Percentiles rank a stretch among this genome's conserved stretches.
Evolutionary conservation across 805 yeast species (phyloP).

Genomic region (Kodamaea kaohsiungensis): DNA sequence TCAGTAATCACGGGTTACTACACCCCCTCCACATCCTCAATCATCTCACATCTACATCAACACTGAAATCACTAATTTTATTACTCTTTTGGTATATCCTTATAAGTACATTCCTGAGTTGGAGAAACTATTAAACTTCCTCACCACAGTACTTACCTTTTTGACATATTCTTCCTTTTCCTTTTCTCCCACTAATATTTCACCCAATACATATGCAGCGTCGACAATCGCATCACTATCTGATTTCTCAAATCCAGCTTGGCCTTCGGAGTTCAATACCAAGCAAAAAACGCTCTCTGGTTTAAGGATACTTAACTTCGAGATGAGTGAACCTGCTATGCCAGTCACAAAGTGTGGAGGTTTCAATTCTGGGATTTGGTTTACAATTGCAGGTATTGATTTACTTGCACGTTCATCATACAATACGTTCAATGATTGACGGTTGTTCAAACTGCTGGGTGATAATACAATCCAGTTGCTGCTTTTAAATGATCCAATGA

Average conservation of each 20-base stretch:
- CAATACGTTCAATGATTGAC: conserved; percentile 25
- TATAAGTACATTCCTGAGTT: conserved; percentile 27
- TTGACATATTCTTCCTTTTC: conserved; percentile 12
- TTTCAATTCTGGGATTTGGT: conserved; percentile 30
- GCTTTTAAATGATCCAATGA: conserved; percentile 10
- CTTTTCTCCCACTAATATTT: conserved; percentile 1
- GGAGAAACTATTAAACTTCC: conserved; percentile 24
- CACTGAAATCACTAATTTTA: no score
- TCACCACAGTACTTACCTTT: conserved; percentile 21
- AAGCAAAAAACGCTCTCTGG: conserved; percentile 16
- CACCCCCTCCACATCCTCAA: neutral
- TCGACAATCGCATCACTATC: conserved; percentile 45
- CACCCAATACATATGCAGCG: conserved; percentile 16
- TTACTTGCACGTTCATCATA: conserved; percentile 9
- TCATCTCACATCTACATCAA: no score
- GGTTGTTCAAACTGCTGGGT: conserved; percentile 39
- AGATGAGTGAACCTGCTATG: conserved; percentile 47
- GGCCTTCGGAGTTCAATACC: conserved; percentile 60
- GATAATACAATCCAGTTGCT: conserved; percentile 32
- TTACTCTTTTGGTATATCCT: neutral
- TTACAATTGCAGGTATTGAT: conserved; percentile 5
- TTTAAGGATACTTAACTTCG: conserved; percentile 17
- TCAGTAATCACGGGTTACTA: no score
- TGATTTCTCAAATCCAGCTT: conserved; percentile 57
- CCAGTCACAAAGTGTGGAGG: conserved; percentile 70